Percentiles rank a stretch among this genome's conserved stretches.
Evolutionary conservation across 1,284 basidiomycete species (phyloP).

Genomic region (Marasmius fiardii): DNA sequence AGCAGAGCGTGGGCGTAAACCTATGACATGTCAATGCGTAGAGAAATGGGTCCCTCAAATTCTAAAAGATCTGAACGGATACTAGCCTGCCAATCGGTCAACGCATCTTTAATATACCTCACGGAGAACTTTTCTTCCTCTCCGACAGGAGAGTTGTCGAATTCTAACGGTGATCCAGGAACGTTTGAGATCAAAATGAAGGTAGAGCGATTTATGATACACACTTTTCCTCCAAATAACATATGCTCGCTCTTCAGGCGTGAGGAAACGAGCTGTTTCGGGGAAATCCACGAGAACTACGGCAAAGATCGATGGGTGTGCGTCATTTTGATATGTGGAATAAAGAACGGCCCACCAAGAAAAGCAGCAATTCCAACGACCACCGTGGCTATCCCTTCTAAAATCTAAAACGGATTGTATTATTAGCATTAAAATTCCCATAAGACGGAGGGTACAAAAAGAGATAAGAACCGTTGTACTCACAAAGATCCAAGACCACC

Average conservation of each 20-base stretch:
- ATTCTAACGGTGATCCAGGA: background rate
- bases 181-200: background rate
- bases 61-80: no score
- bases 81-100: background rate
- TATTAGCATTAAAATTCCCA: background rate
- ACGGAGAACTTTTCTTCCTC: background rate
- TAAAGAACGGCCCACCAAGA: conserved; percentile 31
- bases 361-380: conserved; percentile 41
- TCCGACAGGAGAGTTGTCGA: background rate
- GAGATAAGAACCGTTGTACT: no score
- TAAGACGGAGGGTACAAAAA: background rate
- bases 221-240: conserved; percentile 62
- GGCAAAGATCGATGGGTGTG: background rate
- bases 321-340: background rate
- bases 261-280: conserved; percentile 52
- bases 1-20: conserved; percentile 56
- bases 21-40: conserved; percentile 18
- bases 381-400: conserved; percentile 54
- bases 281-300: conserved; percentile 61
- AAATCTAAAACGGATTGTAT: conserved; percentile 32
- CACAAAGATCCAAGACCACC: conserved; percentile 55
- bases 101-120: background rate
- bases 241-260: conserved; percentile 55
- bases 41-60: no score
- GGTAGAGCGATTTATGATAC: no score